Base-by-base conservation (phyloP, 768 basidiomycete species). In the Mycena galericulata region DNA sequence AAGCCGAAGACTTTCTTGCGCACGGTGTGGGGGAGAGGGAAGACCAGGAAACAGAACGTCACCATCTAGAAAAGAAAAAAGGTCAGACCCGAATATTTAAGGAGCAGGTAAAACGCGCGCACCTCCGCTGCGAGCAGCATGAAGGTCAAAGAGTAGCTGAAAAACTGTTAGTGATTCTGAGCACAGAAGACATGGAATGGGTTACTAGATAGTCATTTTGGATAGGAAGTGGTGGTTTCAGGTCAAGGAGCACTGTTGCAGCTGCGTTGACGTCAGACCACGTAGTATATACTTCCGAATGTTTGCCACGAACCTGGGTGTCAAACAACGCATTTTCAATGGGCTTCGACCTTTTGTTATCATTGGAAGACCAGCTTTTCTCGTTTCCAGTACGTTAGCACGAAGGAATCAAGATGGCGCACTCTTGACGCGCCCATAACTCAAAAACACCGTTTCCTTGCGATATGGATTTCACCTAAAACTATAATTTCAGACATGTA, bases 21-120 rank as follows among this genome's bases (percentile, higher is more conserved):
- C 69, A 95, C 71, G 8, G 82, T 78, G 79, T 94, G 92, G 1
- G 96, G 96, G n/a, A 97, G 84, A 3, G 96, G 96, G 11, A 90
- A 84, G 59, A 97, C 93, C 69, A 98, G 88, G 70, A 93, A 45
- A 73, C 91, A 93, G 83, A 97, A 97, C 43, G 94, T 93, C 67
- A 80, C 84, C 93, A 95, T 95, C 88, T 91, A 62, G 1, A 47
- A 17, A 41, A 55, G n/a, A 61, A 32, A 14, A 20, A 41, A 47
- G 56, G 68, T 40, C 34, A 32, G 67, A 46, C 40, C 57, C n/a
- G 5, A 20, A 34, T 54, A 17, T 49, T 36, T 22, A 18, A n/a
- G 2, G 26, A 30, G 17, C 2, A 29, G 50, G 32, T 24, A 26
- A 38, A 36, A 14, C 34, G 20, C 51, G 71, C 76, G 65, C 62